A percentile compares a stretch with the other conserved stretches of the same genome.
Conservation (phyloP, 352 stramenopile species). For the Pythium utonaiense region DNA sequence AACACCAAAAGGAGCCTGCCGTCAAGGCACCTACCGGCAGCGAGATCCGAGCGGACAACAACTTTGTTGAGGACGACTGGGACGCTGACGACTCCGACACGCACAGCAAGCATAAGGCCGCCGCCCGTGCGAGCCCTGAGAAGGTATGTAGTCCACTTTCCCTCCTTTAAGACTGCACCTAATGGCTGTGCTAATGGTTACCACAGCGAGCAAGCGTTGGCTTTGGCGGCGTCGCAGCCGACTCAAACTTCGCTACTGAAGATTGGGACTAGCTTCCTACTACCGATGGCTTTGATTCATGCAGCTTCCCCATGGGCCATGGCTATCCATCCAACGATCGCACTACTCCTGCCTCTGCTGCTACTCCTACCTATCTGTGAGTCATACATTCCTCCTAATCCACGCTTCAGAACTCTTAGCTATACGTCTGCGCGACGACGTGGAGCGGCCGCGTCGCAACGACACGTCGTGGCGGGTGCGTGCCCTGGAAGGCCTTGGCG, state of each 20-base stretch:
- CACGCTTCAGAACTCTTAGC: background rate
- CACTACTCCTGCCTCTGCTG: no score
- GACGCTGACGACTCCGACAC: constrained; percentile 41
- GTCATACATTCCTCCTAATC: background rate
- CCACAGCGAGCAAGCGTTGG: constrained; percentile 9
- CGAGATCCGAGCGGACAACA: constrained; percentile 47
- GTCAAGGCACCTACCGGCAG: constrained; percentile 3
- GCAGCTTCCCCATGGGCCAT: no score
- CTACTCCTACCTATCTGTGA: background rate
- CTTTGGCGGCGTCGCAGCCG: constrained; percentile 45
- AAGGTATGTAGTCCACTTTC: constrained; percentile 28
- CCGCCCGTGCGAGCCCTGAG: constrained; percentile 15
- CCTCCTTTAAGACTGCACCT: no score
- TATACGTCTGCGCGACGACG: constrained; percentile 61
- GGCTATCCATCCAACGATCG: background rate
- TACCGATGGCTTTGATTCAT: no score
- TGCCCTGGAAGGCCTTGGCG: constrained; percentile 9
- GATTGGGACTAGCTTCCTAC: constrained; percentile 76
- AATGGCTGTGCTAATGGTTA: no score
- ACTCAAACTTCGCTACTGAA: constrained; percentile 64
- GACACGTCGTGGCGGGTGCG: constrained; percentile 45
- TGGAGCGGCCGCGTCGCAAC: constrained; percentile 50
- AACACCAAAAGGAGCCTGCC: background rate
- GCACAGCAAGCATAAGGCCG: constrained; percentile 5
- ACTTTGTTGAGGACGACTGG: constrained; percentile 79